Base-by-base conservation (phyloP, 2,329 filamentous ascomycete species). In the Tolypocladium inflatum region DNA sequence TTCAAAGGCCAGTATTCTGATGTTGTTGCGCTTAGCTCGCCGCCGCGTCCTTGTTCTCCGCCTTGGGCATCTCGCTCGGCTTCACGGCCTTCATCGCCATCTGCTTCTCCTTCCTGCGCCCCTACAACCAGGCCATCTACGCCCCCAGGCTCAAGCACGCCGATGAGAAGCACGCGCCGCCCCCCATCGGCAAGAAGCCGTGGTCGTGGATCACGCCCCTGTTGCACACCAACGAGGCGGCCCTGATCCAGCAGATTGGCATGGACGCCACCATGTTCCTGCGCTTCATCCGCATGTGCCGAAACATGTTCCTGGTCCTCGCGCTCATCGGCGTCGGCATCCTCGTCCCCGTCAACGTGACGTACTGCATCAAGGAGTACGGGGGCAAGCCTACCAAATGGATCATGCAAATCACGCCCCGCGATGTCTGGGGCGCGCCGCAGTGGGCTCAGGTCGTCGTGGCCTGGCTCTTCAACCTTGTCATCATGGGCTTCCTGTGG, bases 131-230 rank as follows among this genome's bases (percentile, higher is more conserved):
- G 58, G 83, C 93, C 65, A 90, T 99, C 54, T 99, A 99, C 74
- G 92, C 94, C 4, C 94, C 94, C 45, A 93, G 95, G 71, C 80
- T 95, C 54, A 96, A 96, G 71, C 88, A 97, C 78, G 89, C 91
- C 70, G 93, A 97, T 71, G 86, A 91, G 64, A 91, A 88, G 73
- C 91, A 96, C 76, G 84, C 89, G 11, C 94, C 93, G 21, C 94
- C 94, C 15, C 85, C 89, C 1, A 81, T 97, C 66, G 90, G 89
- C 58, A 95, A 88, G 68, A 88, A 90, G n/a, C 77, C 93, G 11
- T 91, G 96, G 70, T 87, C 91, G 54, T 99, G 94, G 94, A 72
- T 96, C 38, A 78, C 78, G 23, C 92, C 93, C 0, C 76, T 99
- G 38, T 80, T 91, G 73, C 83, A 80, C 60, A 93, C 89, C 17